These are phyloP conservation scores for Trichoderma sp. DNA, from an alignment of 2,329 filamentous ascomycete genomes.

Conservation along the genomic window DNA sequence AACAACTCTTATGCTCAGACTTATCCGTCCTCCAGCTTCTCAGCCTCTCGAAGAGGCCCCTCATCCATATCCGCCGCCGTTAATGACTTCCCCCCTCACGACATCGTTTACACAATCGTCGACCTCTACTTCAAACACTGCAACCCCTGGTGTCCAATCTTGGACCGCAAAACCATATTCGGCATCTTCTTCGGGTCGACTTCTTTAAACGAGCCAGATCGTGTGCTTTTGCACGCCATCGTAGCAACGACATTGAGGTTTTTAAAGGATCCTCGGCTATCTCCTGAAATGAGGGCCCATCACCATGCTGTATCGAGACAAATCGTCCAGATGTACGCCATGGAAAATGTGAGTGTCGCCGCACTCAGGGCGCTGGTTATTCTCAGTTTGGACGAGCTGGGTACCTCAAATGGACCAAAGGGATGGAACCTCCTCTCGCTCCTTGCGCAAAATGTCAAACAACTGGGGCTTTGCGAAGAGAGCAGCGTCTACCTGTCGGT, in stretches of 20 bases:
- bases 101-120: conserved; percentile 56
- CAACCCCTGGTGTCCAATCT: conserved; percentile 55
- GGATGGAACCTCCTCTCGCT: conserved; percentile 42
- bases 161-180: conserved; percentile 43
- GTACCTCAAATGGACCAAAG: conserved; percentile 41
- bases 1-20: conserved; percentile 4
- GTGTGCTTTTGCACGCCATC: conserved; percentile 43
- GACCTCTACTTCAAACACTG: conserved; percentile 63
- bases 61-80: conserved; percentile 40
- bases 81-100: conserved; percentile 55
- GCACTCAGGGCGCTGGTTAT: conserved; percentile 42
- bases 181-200: conserved; percentile 41
- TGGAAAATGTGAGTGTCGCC: conserved; percentile 40
- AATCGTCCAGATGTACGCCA: conserved; percentile 41
- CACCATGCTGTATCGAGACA: conserved; percentile 40
- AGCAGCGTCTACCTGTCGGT: conserved; percentile 37
- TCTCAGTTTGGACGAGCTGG: conserved; percentile 41
- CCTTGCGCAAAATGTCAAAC: conserved; percentile 38
- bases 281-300: conserved; percentile 37
- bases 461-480: conserved; percentile 41
- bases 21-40: conserved; percentile 12
- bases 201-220: conserved; percentile 38
- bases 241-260: conserved; percentile 43
- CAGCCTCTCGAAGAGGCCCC: conserved; percentile 22
- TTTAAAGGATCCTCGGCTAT: conserved; percentile 38